Evolutionary conservation across 306 rosid species (phyloP).

Genomic region (Castanospermum australe): DNA sequence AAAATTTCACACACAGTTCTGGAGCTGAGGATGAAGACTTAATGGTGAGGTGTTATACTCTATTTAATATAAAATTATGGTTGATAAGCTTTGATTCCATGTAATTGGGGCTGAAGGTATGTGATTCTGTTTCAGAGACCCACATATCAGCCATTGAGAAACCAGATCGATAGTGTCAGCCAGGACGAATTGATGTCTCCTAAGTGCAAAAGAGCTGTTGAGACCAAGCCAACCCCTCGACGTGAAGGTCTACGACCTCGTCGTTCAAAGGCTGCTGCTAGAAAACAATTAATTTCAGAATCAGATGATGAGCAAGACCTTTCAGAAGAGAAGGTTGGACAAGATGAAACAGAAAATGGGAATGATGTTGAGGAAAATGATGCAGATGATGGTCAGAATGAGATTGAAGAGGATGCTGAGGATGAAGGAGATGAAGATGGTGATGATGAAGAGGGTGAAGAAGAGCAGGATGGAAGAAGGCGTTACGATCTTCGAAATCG

Average conservation of each 20-base stretch:
- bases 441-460: constrained; percentile 82
- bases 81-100: constrained; percentile 25
- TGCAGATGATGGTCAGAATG: constrained; percentile 81
- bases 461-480: constrained; percentile 89
- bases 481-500: constrained; percentile 97
- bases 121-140: constrained; percentile 59
- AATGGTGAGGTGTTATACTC: constrained; percentile 58
- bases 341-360: constrained; percentile 87
- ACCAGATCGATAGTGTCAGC: constrained; percentile 44
- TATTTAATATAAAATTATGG: background rate
- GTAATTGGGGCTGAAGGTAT: constrained; percentile 35
- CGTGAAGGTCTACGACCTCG: constrained; percentile 99
- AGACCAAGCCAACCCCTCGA: constrained; percentile 57
- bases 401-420: constrained; percentile 64
- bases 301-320: constrained; percentile 72
- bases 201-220: constrained; percentile 56
- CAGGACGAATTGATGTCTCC: constrained; percentile 54
- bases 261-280: constrained; percentile 52
- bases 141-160: constrained; percentile 44
- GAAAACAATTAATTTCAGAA: constrained; percentile 47
- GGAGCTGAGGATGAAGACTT: constrained; percentile 70
- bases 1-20: constrained; percentile 56
- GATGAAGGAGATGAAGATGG: constrained; percentile 64
- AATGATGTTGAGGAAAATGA: constrained; percentile 80
- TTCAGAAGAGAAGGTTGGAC: constrained; percentile 70